Conservation (phyloP, 192 early-diverging fungal genomes). For the Chytriomyces confervae region DNA sequence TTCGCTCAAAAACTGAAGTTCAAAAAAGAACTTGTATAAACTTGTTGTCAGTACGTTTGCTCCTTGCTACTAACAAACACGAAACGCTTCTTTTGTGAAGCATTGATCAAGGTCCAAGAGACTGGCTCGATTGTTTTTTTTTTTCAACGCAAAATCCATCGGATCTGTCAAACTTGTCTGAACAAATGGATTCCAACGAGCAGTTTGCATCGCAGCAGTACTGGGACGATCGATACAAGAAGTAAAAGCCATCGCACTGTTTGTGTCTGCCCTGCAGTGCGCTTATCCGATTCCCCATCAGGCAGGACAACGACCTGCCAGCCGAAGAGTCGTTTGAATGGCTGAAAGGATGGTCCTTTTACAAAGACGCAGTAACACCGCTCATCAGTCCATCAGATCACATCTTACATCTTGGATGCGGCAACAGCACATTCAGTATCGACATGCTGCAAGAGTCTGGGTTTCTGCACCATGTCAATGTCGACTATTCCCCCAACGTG, state of each 20-base stretch:
- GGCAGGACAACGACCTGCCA: neutral
- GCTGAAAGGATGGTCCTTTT: conserved; percentile 74
- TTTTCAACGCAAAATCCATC: no score
- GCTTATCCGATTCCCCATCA: neutral
- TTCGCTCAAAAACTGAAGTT: no score
- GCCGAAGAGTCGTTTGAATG: conserved; percentile 74
- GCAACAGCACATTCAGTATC: conserved; percentile 67
- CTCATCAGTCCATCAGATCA: conserved; percentile 63
- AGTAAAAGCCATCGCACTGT: conserved; percentile 36
- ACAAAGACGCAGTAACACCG: conserved; percentile 61
- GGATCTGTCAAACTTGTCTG: no score
- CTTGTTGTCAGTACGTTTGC: no score
- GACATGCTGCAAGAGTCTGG: conserved; percentile 37
- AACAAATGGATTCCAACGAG: conserved; percentile 10
- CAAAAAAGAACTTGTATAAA: no score
- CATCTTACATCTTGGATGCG: conserved; percentile 87
- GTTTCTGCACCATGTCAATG: conserved; percentile 55
- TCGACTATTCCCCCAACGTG: conserved; percentile 81
- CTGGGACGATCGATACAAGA: conserved; percentile 74
- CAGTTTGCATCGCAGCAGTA: conserved; percentile 76
- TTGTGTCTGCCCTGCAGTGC: neutral
- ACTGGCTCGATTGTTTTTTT: no score
- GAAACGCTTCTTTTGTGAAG: no score
- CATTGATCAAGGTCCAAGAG: no score
- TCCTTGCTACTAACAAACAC: no score